Percentiles rank a stretch among this genome's conserved stretches.
Evolutionary conservation across 1,284 basidiomycete genomes (phyloP).

Genomic region (Austropuccinia psidii): DNA sequence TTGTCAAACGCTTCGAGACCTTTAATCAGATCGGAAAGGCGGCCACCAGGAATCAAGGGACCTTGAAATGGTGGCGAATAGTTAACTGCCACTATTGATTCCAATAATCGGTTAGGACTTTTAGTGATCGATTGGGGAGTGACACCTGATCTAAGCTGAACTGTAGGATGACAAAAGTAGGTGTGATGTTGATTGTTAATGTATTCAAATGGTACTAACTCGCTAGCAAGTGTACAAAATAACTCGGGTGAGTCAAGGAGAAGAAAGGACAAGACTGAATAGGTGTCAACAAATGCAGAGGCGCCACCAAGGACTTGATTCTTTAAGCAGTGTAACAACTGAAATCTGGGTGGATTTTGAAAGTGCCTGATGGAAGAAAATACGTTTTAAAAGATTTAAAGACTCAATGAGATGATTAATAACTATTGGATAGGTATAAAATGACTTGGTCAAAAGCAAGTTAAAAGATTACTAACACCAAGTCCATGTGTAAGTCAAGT

Average conservation of each 20-base stretch:
- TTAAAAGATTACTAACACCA: slow-evolving; percentile 59
- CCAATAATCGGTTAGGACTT: slow-evolving; percentile 31
- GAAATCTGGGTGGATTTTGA: slow-evolving; percentile 77
- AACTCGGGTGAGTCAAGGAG: slow-evolving; percentile 53
- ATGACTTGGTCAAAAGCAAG: neutral
- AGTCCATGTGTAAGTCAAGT: slow-evolving; percentile 84
- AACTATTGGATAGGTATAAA: neutral
- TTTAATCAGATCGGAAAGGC: slow-evolving; percentile 49
- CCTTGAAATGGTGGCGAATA: slow-evolving; percentile 96
- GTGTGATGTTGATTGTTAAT: slow-evolving; percentile 81
- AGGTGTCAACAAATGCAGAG: slow-evolving; percentile 80
- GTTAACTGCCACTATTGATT: slow-evolving; percentile 60
- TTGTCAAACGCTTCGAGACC: slow-evolving; percentile 62
- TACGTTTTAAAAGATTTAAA: neutral
- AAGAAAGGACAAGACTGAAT: slow-evolving; percentile 61
- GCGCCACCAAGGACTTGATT: slow-evolving; percentile 67
- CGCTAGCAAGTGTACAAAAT: slow-evolving; percentile 59
- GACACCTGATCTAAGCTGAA: slow-evolving; percentile 55
- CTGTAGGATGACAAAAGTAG: slow-evolving; percentile 68
- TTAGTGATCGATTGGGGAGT: slow-evolving; percentile 28
- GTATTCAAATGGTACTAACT: slow-evolving; percentile 77
- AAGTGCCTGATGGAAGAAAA: slow-evolving; percentile 54
- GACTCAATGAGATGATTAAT: neutral
- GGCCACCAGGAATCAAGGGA: slow-evolving; percentile 49
- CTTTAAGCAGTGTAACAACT: slow-evolving; percentile 83